Percentiles rank a stretch among this genome's conserved stretches.
Conservation (phyloP, 164 flowering plant genomes). For the Liquidambar formosana region DNA sequence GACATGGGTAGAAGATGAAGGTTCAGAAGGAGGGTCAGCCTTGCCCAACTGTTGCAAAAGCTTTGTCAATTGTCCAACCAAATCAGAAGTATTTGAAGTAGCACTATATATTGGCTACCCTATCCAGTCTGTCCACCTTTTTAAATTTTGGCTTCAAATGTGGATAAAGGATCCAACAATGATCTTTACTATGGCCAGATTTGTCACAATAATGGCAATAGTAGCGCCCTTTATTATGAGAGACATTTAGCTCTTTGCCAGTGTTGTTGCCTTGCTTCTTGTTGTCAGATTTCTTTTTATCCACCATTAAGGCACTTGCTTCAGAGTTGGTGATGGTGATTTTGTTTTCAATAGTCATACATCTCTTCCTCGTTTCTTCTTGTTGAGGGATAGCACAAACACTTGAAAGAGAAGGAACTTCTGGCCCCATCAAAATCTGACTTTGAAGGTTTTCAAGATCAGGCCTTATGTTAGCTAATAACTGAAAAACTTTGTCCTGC, state of each 20-base stretch:
- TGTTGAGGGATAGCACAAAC: too few species aligned
- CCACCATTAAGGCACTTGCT: too few species aligned
- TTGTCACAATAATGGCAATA: neutral
- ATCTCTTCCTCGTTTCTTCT: neutral
- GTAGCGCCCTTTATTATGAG: neutral
- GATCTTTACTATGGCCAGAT: neutral
- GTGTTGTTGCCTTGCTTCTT: too few species aligned
- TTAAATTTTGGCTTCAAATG: too few species aligned
- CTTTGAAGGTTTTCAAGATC: constrained; percentile 13
- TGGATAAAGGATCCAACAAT: neutral
- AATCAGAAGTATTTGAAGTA: too few species aligned
- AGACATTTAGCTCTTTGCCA: too few species aligned
- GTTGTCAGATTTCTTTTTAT: too few species aligned
- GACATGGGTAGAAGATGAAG: neutral
- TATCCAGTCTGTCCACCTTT: too few species aligned
- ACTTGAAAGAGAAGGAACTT: neutral
- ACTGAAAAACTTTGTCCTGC: constrained; percentile 16
- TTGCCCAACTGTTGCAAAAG: neutral
- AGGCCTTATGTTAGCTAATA: constrained; percentile 3
- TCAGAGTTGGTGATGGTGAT: too few species aligned
- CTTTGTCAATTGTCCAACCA: neutral
- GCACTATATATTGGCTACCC: too few species aligned
- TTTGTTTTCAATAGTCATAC: neutral
- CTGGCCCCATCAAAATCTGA: constrained; percentile 14
- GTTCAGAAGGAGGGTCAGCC: neutral